A percentile compares a stretch with the other conserved stretches of the same genome.
These are phyloP conservation scores for Botrytis fragariae DNA, from an alignment of 2,329 filamentous ascomycete species.

Conservation along the genomic window DNA sequence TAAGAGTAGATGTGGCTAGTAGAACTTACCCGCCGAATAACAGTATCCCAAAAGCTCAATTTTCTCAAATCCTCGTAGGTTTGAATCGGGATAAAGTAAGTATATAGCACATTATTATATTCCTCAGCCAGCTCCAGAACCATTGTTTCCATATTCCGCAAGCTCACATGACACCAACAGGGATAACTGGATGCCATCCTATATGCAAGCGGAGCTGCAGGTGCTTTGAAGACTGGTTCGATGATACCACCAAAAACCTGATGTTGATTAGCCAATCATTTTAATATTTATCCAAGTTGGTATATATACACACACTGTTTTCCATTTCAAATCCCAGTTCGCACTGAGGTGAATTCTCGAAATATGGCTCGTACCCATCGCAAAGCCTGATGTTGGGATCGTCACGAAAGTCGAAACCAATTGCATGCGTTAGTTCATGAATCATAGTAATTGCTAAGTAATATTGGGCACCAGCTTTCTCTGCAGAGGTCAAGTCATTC, in stretches of 20 bases:
- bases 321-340: constrained; percentile 17
- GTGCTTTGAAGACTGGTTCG: not conserved
- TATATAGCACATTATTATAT: not conserved
- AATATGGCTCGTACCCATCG: not conserved
- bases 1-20: not conserved
- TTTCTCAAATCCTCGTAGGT: constrained; percentile 6
- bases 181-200: not conserved
- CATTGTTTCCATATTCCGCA: not conserved
- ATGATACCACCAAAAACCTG: constrained; percentile 15
- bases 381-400: not conserved
- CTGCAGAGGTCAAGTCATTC: constrained; percentile 8
- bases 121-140: not conserved
- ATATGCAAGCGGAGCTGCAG: constrained; percentile 13
- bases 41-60: constrained; percentile 6
- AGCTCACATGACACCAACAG: not conserved
- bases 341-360: not conserved
- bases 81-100: constrained; percentile 12
- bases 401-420: not conserved
- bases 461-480: constrained; percentile 9
- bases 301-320: constrained; percentile 2
- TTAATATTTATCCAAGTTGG: not conserved
- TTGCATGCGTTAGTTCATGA: constrained; percentile 11
- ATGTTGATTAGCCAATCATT: not conserved
- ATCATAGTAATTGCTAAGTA: not conserved
- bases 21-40: constrained; percentile 3